A percentile compares a stretch with the other conserved stretches of the same genome.
Evolutionary conservation across 768 basidiomycete genomes (phyloP).

Genomic region (Gloeophyllum trabeum): DNA sequence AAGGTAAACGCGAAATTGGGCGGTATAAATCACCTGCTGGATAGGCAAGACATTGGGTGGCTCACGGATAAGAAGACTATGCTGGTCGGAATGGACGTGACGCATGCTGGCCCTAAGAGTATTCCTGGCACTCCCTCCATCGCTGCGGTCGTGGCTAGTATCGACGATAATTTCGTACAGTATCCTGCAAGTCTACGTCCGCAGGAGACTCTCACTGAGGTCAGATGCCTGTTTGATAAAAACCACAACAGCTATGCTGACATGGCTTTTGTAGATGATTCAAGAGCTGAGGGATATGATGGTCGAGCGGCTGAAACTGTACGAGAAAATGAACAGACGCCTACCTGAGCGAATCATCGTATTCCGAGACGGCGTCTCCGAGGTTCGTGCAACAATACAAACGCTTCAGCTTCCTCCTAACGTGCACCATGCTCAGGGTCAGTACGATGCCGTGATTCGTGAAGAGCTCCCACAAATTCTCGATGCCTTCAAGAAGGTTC

Average conservation of each 20-base stretch:
- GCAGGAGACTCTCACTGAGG: conserved; percentile 43
- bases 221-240: conserved; percentile 3
- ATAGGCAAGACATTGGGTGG: conserved; percentile 47
- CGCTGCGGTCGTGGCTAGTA: conserved; percentile 72
- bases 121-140: conserved; percentile 69
- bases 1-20: conserved; percentile 81
- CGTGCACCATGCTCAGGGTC: conserved; percentile 34
- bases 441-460: conserved; percentile 50
- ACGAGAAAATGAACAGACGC: conserved; percentile 34
- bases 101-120: conserved; percentile 64
- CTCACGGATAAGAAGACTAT: conserved; percentile 59
- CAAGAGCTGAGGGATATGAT: conserved; percentile 56
- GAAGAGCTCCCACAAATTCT: conserved; percentile 55
- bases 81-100: conserved; percentile 81
- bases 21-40: conserved; percentile 66
- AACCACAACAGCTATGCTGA: background rate
- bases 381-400: conserved; percentile 29
- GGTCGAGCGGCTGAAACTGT: conserved; percentile 52
- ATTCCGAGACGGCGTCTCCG: conserved; percentile 77
- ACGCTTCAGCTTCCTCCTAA: background rate
- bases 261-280: conserved; percentile 46
- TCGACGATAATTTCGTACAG: conserved; percentile 59
- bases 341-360: conserved; percentile 63
- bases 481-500: conserved; percentile 45
- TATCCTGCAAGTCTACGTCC: conserved; percentile 67